Percentiles rank a stretch among this genome's conserved stretches.
Conservation (phyloP, 306 rosid genomes). For the Quercus wislizeni region DNA sequence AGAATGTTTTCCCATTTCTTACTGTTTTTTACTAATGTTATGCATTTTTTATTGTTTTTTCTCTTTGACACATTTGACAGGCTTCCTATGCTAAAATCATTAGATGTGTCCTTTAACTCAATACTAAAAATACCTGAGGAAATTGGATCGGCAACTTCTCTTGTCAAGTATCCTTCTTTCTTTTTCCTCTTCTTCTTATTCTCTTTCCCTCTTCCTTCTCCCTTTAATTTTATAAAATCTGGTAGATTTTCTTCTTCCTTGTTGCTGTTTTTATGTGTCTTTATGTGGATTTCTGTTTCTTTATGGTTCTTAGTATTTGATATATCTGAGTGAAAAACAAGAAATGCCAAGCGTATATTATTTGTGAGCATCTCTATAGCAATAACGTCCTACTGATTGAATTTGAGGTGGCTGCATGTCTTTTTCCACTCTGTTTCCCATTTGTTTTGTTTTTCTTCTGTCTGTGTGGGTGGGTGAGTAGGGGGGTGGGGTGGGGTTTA, state of each 20-base stretch:
- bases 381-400: background rate
- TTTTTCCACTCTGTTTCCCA: background rate
- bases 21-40: background rate
- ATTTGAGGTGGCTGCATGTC: background rate
- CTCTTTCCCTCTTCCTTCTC: background rate
- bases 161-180: slow-evolving; percentile 63
- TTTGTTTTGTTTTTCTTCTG: background rate
- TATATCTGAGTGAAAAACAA: background rate
- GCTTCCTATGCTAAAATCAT: slow-evolving; percentile 62
- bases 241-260: background rate
- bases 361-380: background rate
- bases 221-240: background rate
- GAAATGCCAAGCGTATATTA: background rate
- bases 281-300: background rate
- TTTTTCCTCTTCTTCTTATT: slow-evolving; percentile 1
- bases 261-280: background rate
- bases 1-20: slow-evolving; percentile 1
- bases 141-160: slow-evolving; percentile 71
- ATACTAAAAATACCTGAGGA: slow-evolving; percentile 60
- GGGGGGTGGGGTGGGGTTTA: no score
- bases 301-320: background rate
- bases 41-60: background rate
- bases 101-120: slow-evolving; percentile 76
- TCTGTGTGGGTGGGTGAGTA: background rate
- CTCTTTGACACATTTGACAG: slow-evolving; percentile 34